Percentiles rank a stretch among this genome's conserved stretches.
Conservation (phyloP, 805 yeast species). For the Wickerhamiella siamensis region DNA sequence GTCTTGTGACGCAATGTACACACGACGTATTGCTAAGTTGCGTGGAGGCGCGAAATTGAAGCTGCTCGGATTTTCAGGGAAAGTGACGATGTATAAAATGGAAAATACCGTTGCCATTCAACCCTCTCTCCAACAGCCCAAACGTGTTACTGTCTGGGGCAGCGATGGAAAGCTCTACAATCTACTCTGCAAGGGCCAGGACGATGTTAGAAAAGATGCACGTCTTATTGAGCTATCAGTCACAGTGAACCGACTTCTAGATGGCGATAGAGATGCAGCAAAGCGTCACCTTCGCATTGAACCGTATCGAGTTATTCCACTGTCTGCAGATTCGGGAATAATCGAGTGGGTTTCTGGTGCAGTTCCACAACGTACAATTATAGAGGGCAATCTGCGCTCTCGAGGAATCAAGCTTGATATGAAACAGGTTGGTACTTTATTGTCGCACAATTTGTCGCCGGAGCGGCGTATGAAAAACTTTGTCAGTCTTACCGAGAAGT, state of each 20-base stretch:
- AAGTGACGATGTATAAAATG: slow-evolving; percentile 37
- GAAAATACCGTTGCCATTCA: slow-evolving; percentile 57
- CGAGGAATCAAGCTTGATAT: slow-evolving; percentile 23
- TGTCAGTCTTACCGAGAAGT: slow-evolving; percentile 23
- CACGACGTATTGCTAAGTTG: neutral
- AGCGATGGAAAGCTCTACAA: slow-evolving; percentile 62
- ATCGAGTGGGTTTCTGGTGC: slow-evolving; percentile 81
- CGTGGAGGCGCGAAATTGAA: neutral
- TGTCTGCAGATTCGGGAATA: slow-evolving; percentile 75
- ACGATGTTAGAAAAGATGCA: slow-evolving; percentile 91
- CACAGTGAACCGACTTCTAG: slow-evolving; percentile 62
- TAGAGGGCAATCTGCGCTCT: slow-evolving; percentile 32
- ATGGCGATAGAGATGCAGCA: slow-evolving; percentile 54
- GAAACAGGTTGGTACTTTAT: neutral
- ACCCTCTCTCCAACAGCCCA: slow-evolving; percentile 76
- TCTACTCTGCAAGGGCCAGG: slow-evolving; percentile 69
- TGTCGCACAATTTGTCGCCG: slow-evolving; percentile 13
- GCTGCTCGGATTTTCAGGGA: slow-evolving; percentile 1
- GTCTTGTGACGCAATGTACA: slow-evolving; percentile 8
- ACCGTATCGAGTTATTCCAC: slow-evolving; percentile 78
- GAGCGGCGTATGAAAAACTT: slow-evolving; percentile 27
- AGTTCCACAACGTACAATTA: slow-evolving; percentile 51
- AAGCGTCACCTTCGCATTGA: slow-evolving; percentile 56
- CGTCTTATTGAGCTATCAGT: slow-evolving; percentile 85
- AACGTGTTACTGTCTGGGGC: slow-evolving; percentile 60